phyloP scores from a whole-genome alignment of 805 yeast genomes.

The Monosporozyma solicola region DNA sequence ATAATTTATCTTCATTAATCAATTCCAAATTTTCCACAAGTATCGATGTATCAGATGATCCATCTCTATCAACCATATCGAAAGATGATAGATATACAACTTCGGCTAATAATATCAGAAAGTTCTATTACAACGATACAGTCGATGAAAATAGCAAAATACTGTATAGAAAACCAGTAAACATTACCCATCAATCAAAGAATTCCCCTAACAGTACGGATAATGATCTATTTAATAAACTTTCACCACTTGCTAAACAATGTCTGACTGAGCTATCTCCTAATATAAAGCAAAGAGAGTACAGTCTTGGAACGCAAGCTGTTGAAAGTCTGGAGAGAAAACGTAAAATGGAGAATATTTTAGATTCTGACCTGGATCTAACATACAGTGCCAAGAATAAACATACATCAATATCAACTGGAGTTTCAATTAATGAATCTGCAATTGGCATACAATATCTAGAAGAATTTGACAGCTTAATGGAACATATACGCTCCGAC shows the following conservation, averaged over 20 bases:
- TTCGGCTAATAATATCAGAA: neutral
- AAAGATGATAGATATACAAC: neutral
- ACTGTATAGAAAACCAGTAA: slow-evolving; percentile 15
- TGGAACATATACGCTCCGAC: neutral
- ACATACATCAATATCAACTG: slow-evolving; percentile 12
- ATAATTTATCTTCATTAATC: slow-evolving; percentile 11
- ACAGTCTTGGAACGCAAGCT: neutral
- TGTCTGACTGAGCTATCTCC: slow-evolving; percentile 5
- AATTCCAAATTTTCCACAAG: neutral
- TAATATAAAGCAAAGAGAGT: neutral
- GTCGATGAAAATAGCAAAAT: slow-evolving; percentile 3
- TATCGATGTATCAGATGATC: neutral
- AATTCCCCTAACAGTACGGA: neutral
- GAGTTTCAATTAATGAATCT: slow-evolving; percentile 17
- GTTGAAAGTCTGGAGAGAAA: slow-evolving; percentile 1
- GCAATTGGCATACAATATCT: slow-evolving; percentile 17
- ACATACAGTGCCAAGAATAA: slow-evolving; percentile 6
- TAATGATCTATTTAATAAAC: slow-evolving; percentile 10
- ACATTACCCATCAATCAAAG: neutral
- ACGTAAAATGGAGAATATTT: slow-evolving; percentile 5
- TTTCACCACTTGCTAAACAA: slow-evolving; percentile 20
- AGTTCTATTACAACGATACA: neutral
- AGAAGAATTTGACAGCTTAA: slow-evolving; percentile 12
- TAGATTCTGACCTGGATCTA: slow-evolving; percentile 2
- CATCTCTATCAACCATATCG: neutral